phyloP scores from a whole-genome alignment of 345 rosid genomes.

The Eucalyptus pauciflora region DNA sequence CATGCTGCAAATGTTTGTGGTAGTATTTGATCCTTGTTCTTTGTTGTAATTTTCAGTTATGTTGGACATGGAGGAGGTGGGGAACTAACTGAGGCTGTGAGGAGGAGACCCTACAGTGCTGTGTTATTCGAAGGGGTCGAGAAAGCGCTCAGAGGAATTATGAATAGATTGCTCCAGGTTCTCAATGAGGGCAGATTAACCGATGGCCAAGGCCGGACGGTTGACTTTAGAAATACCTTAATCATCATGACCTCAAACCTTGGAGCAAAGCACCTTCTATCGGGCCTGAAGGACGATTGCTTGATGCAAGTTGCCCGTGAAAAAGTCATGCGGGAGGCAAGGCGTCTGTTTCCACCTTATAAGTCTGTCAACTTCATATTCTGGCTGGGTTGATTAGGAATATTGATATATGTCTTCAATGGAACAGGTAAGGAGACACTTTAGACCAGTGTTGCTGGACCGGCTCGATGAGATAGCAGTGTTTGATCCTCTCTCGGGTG shows the following conservation, averaged over 20 bases:
- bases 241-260: slow-evolving; percentile 78
- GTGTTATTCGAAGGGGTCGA: slow-evolving; percentile 84
- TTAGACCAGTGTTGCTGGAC: slow-evolving; percentile 72
- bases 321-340: slow-evolving; percentile 63
- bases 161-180: slow-evolving; percentile 47
- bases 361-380: no score
- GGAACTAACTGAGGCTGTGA: slow-evolving; percentile 75
- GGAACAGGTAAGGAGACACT: slow-evolving; percentile 53
- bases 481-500: slow-evolving; percentile 80
- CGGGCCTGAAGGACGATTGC: slow-evolving; percentile 45
- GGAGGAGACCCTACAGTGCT: slow-evolving; percentile 62
- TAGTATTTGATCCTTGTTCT: background rate
- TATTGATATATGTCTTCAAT: background rate
- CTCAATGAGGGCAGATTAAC: slow-evolving; percentile 74
- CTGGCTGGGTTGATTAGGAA: no score
- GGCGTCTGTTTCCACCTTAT: background rate
- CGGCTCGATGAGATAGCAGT: slow-evolving; percentile 73
- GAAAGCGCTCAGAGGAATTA: slow-evolving; percentile 69
- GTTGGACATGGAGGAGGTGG: slow-evolving; percentile 97
- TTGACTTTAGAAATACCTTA: slow-evolving; percentile 59
- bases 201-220: slow-evolving; percentile 84
- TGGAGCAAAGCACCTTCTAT: slow-evolving; percentile 70
- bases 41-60: slow-evolving; percentile 22
- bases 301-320: slow-evolving; percentile 71
- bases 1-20: background rate